Evolutionary conservation across 441 rosid genomes (phyloP).

Genomic region (Bocquillonia castaneifolia): DNA sequence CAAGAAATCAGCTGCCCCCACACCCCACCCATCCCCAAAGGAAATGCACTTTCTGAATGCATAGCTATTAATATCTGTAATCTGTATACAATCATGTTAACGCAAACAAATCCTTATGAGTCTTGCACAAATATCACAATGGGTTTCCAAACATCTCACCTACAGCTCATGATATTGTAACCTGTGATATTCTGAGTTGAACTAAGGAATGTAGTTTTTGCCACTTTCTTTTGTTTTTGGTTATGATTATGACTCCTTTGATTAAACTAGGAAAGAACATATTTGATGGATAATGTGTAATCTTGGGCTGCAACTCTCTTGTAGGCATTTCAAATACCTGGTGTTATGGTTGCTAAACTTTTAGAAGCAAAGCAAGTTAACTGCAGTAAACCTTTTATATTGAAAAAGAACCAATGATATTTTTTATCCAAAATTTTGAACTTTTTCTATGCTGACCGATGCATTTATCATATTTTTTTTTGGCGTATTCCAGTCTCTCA

Average conservation of each 20-base stretch:
- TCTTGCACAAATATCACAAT: background rate
- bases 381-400: background rate
- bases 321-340: background rate
- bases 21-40: no score
- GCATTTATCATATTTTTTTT: slow-evolving; percentile 15
- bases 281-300: no score
- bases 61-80: background rate
- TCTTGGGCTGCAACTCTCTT: no score
- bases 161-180: background rate
- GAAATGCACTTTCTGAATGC: background rate
- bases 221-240: background rate
- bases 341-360: background rate
- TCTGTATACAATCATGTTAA: background rate
- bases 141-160: background rate
- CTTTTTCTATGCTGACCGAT: background rate
- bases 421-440: background rate
- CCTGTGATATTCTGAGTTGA: background rate
- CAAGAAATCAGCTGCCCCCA: no score
- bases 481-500: background rate
- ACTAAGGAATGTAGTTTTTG: background rate
- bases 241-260: background rate
- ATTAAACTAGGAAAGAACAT: no score
- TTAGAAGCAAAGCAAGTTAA: background rate
- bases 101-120: background rate
- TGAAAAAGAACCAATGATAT: background rate